Base-by-base conservation (phyloP, 768 basidiomycete genomes). In the Cubamyces lactineus region DNA sequence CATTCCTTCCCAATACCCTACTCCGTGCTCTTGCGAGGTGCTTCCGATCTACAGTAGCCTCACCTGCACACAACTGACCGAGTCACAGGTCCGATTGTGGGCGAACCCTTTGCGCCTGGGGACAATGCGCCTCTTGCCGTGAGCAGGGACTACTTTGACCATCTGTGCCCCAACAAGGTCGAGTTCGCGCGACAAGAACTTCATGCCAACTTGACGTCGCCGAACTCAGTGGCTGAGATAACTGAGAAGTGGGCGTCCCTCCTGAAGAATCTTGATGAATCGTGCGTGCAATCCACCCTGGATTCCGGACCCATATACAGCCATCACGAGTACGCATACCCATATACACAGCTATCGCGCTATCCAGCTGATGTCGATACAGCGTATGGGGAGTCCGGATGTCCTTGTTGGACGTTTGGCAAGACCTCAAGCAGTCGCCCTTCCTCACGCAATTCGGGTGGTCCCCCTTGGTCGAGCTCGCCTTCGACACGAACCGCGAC, bases 1-100 rank as follows among this genome's bases (percentile, higher is more conserved):
- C 5, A 82, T 83, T 55, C 82, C 84, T 19, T 77, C 82, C 79
- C 78, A 0, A 80, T 85, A 41, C 86, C 85, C 5, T 67, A 85
- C 11, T 80, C 83, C 0, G 80, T 80, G 0, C 71, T 86, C 67
- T 70, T 86, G 19, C 72, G 78, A 59, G 85, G 84, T 81, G 19
- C n/a, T 41, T 16, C 54, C 0, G 6, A 11, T 15, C 34, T 34
- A 34, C 9, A 34, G 34, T 9, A 12, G 48, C 23, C 19, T 13
- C 45, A 3, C 24, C 15, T 5, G 21, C 12, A 12, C 2, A 23
- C 4, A 2, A 17, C 53, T 28, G 2, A n/a, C 9, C 8, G n/a
- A 23, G 15, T 9, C 1, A 21, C 23, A 63, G 62, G 62, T 2
- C 63, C 63, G 1, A 53, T 57, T 19, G 63, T 64, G 15, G 63